Evolutionary conservation across 2,329 filamentous ascomycete genomes (phyloP).

Genomic region (Sporothrix variecibatus): DNA sequence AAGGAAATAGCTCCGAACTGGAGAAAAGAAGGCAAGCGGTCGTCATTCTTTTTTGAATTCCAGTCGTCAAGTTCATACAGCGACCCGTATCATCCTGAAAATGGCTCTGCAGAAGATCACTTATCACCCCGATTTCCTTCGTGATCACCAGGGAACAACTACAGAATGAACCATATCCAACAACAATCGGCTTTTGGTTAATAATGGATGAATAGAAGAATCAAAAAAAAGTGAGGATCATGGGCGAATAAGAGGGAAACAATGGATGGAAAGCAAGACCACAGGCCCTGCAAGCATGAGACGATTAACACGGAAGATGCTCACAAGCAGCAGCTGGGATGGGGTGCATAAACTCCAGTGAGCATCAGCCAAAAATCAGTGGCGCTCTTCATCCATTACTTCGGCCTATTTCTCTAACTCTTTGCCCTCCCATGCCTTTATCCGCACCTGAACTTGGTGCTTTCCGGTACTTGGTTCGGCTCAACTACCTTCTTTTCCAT

Average conservation of each 20-base stretch:
- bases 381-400: not conserved
- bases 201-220: conserved; percentile 1
- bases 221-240: not conserved
- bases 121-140: not conserved
- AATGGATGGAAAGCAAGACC: not conserved
- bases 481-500: not conserved
- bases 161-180: not conserved
- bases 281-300: not conserved
- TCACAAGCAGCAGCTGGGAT: not conserved
- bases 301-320: not conserved
- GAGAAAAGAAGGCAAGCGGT: not conserved
- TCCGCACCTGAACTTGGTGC: not conserved
- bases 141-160: conserved; percentile 11
- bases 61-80: not conserved
- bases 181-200: not conserved
- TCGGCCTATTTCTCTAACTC: not conserved
- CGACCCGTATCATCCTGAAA: not conserved
- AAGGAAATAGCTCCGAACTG: not conserved
- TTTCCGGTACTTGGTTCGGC: not conserved
- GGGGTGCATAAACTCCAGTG: not conserved
- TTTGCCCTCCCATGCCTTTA: not conserved
- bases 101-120: not conserved
- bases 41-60: not conserved
- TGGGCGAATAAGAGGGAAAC: not conserved
- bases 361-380: conserved; percentile 9